Base-by-base conservation (phyloP, 495 filamentous ascomycete genomes). In the Pseudevernia furfuracea region DNA sequence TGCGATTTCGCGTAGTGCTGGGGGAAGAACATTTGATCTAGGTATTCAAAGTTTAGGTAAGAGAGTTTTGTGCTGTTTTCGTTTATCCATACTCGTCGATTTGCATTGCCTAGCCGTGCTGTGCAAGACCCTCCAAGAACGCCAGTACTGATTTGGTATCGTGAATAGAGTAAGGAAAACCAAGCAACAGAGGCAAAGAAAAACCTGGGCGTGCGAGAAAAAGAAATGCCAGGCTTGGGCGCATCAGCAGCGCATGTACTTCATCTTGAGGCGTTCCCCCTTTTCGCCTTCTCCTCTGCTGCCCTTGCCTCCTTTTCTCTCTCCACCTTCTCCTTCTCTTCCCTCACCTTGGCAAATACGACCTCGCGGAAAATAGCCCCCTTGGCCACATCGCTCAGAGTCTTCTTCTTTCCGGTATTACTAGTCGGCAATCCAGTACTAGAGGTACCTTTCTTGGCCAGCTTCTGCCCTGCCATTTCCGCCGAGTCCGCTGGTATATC, bases 301-400 rank as follows among this genome's bases (percentile, higher is more conserved):
- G 77, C 75, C 36, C 73, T 84, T 69, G 86, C 85, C 8, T 88
- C 75, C 74, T 85, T 85, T 67, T 86, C 78, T 41, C 84, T 83
- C 74, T 92, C 86, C 71, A 96, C 89, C 63, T 87, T 79, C 67
- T 90, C 87, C 82, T 96, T 97, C 82, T 88, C 88, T 74, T 98
- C 93, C 49, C 88, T 84, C 30, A 97, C 92, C 79, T 97, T 97
- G 58, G 94, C 95, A 23, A 98, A 79, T 2, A 97, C 95, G n/a
- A 98, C 90, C 72, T 97, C 94, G 64, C 90, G 83, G 83, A 98
- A 97, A 71, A 97, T 97, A 36, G 91, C 94, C 37, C 89, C 87
- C 71, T 89, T 90, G 65, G 92, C 91, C 69, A 89, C 77, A 69
- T 84, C 88, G 66, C 84, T 88, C 36, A 97, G 78, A 63, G 83